A percentile compares a stretch with the other conserved stretches of the same genome.
phyloP scores from a whole-genome alignment of 129 eudicot genomes.

The Calendula officinalis region DNA sequence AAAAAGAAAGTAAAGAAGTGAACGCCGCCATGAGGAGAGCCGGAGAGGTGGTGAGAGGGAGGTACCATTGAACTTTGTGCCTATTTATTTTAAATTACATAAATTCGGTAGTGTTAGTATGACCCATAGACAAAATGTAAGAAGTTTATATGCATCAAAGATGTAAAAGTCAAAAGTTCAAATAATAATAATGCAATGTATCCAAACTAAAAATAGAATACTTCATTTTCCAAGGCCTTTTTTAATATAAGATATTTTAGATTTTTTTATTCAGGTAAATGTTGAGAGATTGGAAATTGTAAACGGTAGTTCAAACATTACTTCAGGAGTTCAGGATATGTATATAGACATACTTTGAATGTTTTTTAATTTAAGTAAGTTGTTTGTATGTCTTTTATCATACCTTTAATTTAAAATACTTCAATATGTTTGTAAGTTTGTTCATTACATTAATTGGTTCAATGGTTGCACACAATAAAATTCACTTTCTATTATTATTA shows the following conservation, averaged over 20 bases:
- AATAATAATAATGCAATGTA: not conserved
- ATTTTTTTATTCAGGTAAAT: not conserved
- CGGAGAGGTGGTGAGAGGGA: too few relatives aligned
- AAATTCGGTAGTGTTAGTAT: too few relatives aligned
- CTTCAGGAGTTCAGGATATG: not conserved
- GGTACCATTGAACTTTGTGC: too few relatives aligned
- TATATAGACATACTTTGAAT: not conserved
- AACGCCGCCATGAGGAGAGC: too few relatives aligned
- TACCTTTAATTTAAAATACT: not conserved
- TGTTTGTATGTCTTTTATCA: not conserved
- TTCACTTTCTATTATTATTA: not conserved
- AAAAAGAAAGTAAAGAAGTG: too few relatives aligned
- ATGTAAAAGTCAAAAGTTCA: constrained; percentile 4
- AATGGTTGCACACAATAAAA: not conserved
- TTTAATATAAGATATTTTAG: not conserved
- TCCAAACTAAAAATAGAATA: not conserved
- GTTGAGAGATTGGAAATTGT: constrained; percentile 4
- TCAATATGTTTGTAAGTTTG: constrained; percentile 5
- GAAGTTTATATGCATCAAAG: not conserved
- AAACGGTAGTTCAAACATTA: constrained; percentile 3
- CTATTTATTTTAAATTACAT: too few relatives aligned
- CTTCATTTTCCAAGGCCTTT: not conserved
- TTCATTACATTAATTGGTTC: constrained; percentile 13
- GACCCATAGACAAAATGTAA: too few relatives aligned
- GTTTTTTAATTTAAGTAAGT: constrained; percentile 1